Evolutionary conservation across 768 basidiomycete genomes (phyloP), one percentile per base, ranked within the genome.

Genomic region (Boletus vinaceobasis): DNA sequence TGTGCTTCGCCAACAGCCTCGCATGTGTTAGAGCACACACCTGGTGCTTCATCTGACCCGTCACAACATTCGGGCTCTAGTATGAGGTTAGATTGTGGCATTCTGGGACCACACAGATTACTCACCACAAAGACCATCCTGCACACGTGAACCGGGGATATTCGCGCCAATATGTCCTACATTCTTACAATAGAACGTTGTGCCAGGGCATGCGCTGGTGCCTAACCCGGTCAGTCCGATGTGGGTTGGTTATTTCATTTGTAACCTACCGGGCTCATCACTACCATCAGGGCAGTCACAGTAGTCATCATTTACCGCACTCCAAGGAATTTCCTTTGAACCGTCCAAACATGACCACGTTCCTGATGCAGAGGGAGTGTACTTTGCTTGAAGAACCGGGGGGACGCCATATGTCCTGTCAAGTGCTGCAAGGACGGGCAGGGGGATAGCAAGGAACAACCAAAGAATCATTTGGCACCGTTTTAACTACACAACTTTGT

Each of bases 271-370:
- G 69, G 94, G 94, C 68, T 98, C 94, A 60, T 98, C 94, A 59
- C 89, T 93, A n/a, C 93, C 93, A 65, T 97, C 94, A 31, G 78
- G 77, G 66, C 94, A 98, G 73, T 98, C 94, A 66, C 94, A 98
- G 64, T 86, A 93, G 71, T 98, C 93, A 66, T 98, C 92, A 69
- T 98, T 97, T 26, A 97, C 85, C 19, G 88, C 84, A 33, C 75
- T 72, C 85, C 86, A 93, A 2, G 86, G 74, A 59, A 98, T 91
- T 57, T 82, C 78, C 64, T 85, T 86, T 0, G 84, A 86, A 21
- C 86, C 88, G 62, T 94, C 87, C 56, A 96, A 73, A 73, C 93
- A 97, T 58, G 74, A 79, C 89, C 93, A 96, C 15, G 71, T 75
- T 53, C 77, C 80, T 23, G 79, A 76, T 7, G 75, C 70, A 21